Conservation (phyloP, 306 rosid species). For the Quercus alba region DNA sequence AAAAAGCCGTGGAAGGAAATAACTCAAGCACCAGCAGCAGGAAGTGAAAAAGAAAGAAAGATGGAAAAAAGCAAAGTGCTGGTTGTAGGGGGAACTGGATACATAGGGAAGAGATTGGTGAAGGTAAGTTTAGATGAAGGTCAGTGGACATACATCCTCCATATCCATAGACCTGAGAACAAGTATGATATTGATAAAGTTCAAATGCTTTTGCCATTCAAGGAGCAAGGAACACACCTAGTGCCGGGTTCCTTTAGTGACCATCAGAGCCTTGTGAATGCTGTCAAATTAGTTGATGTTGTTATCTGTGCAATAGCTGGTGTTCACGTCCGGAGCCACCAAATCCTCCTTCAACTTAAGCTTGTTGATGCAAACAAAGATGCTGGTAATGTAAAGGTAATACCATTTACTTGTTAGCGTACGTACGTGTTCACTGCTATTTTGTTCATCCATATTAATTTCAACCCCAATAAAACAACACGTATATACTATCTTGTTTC, state of each 20-base stretch:
- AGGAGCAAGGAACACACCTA: constrained; percentile 54
- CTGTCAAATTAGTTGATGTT: constrained; percentile 64
- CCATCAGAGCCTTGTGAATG: constrained; percentile 46
- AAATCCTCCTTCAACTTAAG: constrained; percentile 67
- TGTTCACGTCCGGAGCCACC: constrained; percentile 62
- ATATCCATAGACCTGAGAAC: constrained; percentile 53
- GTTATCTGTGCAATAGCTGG: constrained; percentile 68
- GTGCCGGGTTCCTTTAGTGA: constrained; percentile 48
- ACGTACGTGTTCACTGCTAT: neutral
- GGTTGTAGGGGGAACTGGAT: constrained; percentile 78
- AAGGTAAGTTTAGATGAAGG: constrained; percentile 58
- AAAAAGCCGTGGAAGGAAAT: neutral
- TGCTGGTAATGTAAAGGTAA: constrained; percentile 70
- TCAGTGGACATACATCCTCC: constrained; percentile 52
- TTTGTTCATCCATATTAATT: too few species aligned
- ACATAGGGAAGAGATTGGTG: constrained; percentile 71
- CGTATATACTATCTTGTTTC: too few species aligned
- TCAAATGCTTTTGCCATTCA: constrained; percentile 57
- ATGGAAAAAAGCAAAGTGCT: constrained; percentile 54
- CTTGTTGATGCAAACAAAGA: constrained; percentile 66
- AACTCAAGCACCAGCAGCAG: neutral
- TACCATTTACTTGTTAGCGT: neutral
- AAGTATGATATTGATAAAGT: constrained; percentile 55
- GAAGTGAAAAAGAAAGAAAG: neutral
- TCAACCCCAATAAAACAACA: too few species aligned